Conservation (phyloP, 768 basidiomycete genomes). For the Suillus subluteus region DNA sequence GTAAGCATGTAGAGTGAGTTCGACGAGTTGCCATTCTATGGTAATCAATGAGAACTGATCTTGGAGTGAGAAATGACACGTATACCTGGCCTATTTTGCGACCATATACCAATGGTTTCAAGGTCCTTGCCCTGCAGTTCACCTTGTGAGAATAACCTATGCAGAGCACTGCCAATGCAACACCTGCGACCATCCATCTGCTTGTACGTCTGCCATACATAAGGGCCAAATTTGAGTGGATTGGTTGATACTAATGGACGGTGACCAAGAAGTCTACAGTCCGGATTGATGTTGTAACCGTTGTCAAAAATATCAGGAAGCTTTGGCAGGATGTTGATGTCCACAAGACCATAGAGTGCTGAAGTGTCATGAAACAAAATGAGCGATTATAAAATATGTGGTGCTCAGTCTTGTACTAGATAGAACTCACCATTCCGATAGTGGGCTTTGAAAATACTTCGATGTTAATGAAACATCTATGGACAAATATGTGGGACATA, state of each 20-base stretch:
- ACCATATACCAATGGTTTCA: slow-evolving; percentile 84
- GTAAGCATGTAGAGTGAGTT: slow-evolving; percentile 81
- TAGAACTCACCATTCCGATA: slow-evolving; percentile 64
- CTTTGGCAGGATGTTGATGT: slow-evolving; percentile 55
- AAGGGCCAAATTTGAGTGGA: slow-evolving; percentile 73
- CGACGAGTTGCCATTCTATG: slow-evolving; percentile 92
- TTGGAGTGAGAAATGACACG: slow-evolving; percentile 5
- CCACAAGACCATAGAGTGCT: slow-evolving; percentile 64
- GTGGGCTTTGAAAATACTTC: slow-evolving; percentile 51
- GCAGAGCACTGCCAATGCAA: slow-evolving; percentile 75
- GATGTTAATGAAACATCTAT: slow-evolving; percentile 16
- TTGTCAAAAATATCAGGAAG: slow-evolving; percentile 68
- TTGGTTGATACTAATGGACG: slow-evolving; percentile 65
- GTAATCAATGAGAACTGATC: slow-evolving; percentile 9
- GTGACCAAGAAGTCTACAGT: slow-evolving; percentile 65
- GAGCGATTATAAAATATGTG: neutral
- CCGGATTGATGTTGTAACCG: slow-evolving; percentile 55
- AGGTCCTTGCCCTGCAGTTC: slow-evolving; percentile 63
- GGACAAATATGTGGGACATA: slow-evolving; percentile 35
- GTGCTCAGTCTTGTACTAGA: neutral
- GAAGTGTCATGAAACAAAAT: slow-evolving; percentile 16
- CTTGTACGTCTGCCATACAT: slow-evolving; percentile 78
- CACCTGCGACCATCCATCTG: slow-evolving; percentile 74
- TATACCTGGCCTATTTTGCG: slow-evolving; percentile 77
- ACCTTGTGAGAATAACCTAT: slow-evolving; percentile 64